Evolutionary conservation across 176 grass and related monocot genomes (phyloP).

Genomic region (Musa acuminata): DNA sequence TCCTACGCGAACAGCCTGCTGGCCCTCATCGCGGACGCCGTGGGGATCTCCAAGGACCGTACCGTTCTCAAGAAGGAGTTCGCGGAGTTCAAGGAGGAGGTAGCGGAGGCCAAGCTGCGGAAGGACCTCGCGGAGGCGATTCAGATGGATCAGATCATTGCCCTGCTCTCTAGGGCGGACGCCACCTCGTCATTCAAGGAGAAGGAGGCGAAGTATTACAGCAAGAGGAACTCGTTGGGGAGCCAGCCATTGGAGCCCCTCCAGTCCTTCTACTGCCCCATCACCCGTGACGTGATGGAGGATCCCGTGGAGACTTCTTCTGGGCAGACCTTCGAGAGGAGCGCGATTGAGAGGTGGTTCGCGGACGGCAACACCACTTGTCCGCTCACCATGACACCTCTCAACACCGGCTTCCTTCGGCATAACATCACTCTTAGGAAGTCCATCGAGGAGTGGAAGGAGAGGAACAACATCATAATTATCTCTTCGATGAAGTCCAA

Average conservation of each 20-base stretch:
- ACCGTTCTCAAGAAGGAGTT: neutral
- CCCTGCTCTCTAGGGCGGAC: neutral
- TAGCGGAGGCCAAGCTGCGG: neutral
- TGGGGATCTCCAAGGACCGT: neutral
- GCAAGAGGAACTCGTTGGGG: slow-evolving; percentile 5
- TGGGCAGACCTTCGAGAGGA: slow-evolving; percentile 8
- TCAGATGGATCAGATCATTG: slow-evolving; percentile 6
- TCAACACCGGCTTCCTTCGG: slow-evolving; percentile 1
- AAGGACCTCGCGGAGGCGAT: slow-evolving; percentile 1
- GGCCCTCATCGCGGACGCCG: neutral
- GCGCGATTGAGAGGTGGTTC: neutral
- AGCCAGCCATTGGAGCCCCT: slow-evolving; percentile 4
- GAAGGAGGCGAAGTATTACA: slow-evolving; percentile 3
- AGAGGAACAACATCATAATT: slow-evolving; percentile 11
- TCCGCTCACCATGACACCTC: neutral
- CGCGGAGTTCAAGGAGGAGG: slow-evolving; percentile 1
- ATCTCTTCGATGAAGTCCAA: slow-evolving; percentile 2
- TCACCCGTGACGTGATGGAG: slow-evolving; percentile 3
- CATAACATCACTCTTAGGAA: slow-evolving; percentile 5
- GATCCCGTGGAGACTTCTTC: slow-evolving; percentile 8
- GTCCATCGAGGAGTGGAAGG: slow-evolving; percentile 9
- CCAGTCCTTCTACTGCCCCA: slow-evolving; percentile 6
- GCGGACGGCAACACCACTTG: neutral
- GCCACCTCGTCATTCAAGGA: slow-evolving; percentile 1
- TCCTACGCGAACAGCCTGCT: slow-evolving; percentile 2